Percentiles rank a stretch among this genome's conserved stretches.
These are phyloP conservation scores for Amesomyces nigricolor DNA, from an alignment of 2,329 filamentous ascomycete genomes.

Conservation along the genomic window DNA sequence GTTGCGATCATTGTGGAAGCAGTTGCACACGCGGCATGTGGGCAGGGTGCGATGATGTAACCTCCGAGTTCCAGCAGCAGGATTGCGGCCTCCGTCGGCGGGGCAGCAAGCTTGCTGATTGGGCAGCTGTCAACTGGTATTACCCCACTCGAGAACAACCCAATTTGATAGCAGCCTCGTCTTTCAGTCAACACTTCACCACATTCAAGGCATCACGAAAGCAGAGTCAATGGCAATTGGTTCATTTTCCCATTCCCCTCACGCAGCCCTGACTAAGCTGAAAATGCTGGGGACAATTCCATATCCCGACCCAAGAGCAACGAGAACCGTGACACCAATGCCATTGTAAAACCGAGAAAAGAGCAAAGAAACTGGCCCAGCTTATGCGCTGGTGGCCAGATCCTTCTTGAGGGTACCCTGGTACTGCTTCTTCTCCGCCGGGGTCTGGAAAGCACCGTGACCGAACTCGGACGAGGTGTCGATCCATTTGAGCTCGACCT, in stretches of 20 bases:
- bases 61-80: neutral
- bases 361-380: conserved; percentile 21
- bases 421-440: conserved; percentile 96
- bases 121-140: neutral
- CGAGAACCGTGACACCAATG: conserved; percentile 48
- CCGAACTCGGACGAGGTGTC: conserved; percentile 99
- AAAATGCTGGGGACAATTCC: conserved; percentile 27
- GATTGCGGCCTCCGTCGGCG: conserved; percentile 8
- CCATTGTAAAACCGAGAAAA: conserved; percentile 41
- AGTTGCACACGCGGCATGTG: neutral
- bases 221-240: conserved; percentile 24
- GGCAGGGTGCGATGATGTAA: conserved; percentile 22
- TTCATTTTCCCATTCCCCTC: conserved; percentile 30
- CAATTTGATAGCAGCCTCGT: neutral
- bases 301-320: conserved; percentile 26
- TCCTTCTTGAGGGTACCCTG: conserved; percentile 99
- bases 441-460: conserved; percentile 99
- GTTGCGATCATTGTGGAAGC: conserved; percentile 9
- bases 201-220: neutral
- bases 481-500: conserved; percentile 99
- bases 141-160: neutral
- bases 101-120: conserved; percentile 8
- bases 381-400: conserved; percentile 44
- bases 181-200: neutral
- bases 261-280: conserved; percentile 27